Evolutionary conservation across 2,329 filamentous ascomycete species (phyloP), one percentile per base, ranked within the genome.

Genomic region (Sarocladium strictum): DNA sequence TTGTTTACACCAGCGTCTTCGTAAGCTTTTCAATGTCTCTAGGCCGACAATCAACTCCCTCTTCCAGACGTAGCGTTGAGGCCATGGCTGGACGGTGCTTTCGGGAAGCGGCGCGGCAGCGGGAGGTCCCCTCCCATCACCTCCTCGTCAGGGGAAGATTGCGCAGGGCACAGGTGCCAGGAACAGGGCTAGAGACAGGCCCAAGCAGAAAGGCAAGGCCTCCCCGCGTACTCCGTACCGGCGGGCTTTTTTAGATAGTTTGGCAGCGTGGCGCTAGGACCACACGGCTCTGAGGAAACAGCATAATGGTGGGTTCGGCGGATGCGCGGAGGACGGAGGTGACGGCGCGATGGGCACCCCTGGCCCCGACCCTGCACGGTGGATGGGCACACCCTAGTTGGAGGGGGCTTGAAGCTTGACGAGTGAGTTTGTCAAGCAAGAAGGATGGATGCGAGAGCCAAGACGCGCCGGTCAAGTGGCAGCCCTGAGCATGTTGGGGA

Each of bases 291-390:
- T 19, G 4, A 51, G 47, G 17, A 51, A 49, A 4, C 17, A 32
- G 24, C 32, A 12, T 51, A 21, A 14, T 9, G 47, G 47, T 51
- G 47, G 47, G 47, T 51, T 51, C 47, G 47, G 47, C 47, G 47
- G 47, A 51, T 51, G 47, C 47, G 47, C 27, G 47, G 35, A 12
- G 17, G 47, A 29, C 27, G 47, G 35, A 12, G 17, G 47, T 29
- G 27, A 51, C 47, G 47, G 47, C 47, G 47, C 27, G 47, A 51
- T 51, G 27, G 40, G 14, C 29, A 51, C 47, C 47, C 47, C 47
- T 51, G 47, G 47, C 47, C 47, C 21, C 27, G 47, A 51, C 27
- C 47, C 47, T 51, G 47, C 47, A 51, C n/a, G 27, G n/a, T 32
- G 47, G 29, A 29, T 32, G 47, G 47, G 29, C 47, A 51, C 47